Evolutionary conservation across 768 basidiomycete species (phyloP).

Genomic region (Serendipita sp.): DNA sequence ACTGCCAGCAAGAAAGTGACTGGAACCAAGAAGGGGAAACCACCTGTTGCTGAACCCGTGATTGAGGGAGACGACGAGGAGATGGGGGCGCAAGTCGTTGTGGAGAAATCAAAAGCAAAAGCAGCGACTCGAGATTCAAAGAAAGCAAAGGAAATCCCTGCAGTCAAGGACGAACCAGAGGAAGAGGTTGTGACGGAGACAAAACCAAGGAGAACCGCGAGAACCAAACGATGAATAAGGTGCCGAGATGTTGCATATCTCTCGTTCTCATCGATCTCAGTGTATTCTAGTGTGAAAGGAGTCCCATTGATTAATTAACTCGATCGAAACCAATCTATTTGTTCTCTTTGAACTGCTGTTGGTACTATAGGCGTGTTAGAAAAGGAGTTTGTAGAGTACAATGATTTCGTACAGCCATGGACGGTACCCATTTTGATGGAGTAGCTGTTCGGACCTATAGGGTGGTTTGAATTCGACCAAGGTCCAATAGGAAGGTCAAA

Average conservation of each 20-base stretch:
- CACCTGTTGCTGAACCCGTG: too few relatives aligned
- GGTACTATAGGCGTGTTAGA: background rate
- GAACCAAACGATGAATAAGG: background rate
- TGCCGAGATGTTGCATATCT: too few relatives aligned
- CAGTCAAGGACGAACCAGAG: background rate
- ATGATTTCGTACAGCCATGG: background rate
- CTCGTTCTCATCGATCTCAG: too few relatives aligned
- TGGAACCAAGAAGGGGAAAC: background rate
- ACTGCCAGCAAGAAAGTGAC: background rate
- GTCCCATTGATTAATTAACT: too few relatives aligned
- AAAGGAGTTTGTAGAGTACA: background rate
- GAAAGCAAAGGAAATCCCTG: background rate
- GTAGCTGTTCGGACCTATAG: background rate
- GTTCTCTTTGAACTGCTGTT: background rate
- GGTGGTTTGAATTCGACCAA: background rate
- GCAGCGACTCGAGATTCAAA: background rate
- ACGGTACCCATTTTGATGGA: background rate
- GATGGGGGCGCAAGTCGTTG: background rate
- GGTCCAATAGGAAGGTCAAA: background rate
- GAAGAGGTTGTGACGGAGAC: background rate
- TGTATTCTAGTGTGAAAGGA: too few relatives aligned
- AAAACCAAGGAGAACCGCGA: background rate
- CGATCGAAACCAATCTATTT: background rate
- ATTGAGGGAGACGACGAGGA: background rate
- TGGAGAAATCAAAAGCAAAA: background rate